phyloP scores from a whole-genome alignment of 176 grass and related monocot species.

The Eleusine coracana region DNA sequence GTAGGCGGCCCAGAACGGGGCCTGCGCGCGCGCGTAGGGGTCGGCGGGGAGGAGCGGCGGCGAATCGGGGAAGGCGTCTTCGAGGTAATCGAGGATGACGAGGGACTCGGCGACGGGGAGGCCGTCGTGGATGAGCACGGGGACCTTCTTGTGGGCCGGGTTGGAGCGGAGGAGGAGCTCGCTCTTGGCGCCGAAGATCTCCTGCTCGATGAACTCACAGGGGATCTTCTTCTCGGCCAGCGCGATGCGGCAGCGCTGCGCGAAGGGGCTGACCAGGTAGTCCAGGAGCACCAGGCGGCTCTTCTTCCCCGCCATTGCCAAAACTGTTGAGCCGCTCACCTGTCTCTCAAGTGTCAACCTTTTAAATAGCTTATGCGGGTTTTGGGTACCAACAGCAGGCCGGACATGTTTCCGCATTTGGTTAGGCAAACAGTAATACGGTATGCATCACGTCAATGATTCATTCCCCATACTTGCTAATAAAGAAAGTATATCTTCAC shows the following conservation, averaged over 20 bases:
- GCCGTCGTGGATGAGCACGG: slow-evolving; percentile 60
- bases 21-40: neutral
- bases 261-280: slow-evolving; percentile 63
- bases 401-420: too few relatives aligned
- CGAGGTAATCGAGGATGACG: slow-evolving; percentile 60
- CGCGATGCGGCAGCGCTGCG: slow-evolving; percentile 57
- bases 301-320: neutral
- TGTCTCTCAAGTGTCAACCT: too few relatives aligned
- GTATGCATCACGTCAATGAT: too few relatives aligned
- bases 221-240: slow-evolving; percentile 54
- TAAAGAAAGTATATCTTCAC: too few relatives aligned
- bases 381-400: too few relatives aligned
- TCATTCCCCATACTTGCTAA: too few relatives aligned
- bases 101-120: slow-evolving; percentile 54
- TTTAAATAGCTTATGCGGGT: too few relatives aligned
- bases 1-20: neutral
- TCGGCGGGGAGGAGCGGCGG: neutral
- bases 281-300: slow-evolving; percentile 34
- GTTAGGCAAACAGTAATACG: too few relatives aligned
- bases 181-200: slow-evolving; percentile 46
- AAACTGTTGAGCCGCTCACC: too few relatives aligned
- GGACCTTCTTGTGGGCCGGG: slow-evolving; percentile 74
- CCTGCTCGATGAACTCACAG: slow-evolving; percentile 51
- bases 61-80: slow-evolving; percentile 37
- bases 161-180: slow-evolving; percentile 65